phyloP scores from a whole-genome alignment of 1,284 basidiomycete species.

The Malassezia yamatoensis region DNA sequence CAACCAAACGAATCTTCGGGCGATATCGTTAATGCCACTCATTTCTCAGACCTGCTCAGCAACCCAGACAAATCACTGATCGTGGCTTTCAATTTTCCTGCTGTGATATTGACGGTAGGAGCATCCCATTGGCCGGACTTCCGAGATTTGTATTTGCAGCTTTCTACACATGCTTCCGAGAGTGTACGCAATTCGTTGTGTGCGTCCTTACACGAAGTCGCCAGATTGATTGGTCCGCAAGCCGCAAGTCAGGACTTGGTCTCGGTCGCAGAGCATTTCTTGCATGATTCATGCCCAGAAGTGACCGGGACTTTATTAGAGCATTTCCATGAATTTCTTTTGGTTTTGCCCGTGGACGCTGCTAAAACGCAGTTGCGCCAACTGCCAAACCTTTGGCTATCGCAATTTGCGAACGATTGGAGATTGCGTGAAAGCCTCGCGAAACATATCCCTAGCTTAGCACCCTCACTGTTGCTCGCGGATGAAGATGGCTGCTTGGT shows the following conservation, averaged over 20 bases:
- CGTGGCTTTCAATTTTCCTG: conserved; percentile 88
- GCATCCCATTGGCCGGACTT: conserved; percentile 65
- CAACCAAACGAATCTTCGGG: conserved; percentile 46
- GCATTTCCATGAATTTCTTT: conserved; percentile 50
- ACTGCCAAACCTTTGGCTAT: conserved; percentile 59
- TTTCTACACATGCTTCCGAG: conserved; percentile 53
- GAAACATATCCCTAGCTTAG: conserved; percentile 55
- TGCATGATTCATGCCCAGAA: conserved; percentile 56
- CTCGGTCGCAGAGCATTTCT: conserved; percentile 52
- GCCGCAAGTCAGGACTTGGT: conserved; percentile 64
- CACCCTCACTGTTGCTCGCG: conserved; percentile 46
- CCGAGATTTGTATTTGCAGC: conserved; percentile 59
- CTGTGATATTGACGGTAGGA: conserved; percentile 76
- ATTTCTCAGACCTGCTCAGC: conserved; percentile 1
- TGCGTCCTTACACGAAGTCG: conserved; percentile 78
- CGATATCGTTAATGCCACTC: conserved; percentile 1
- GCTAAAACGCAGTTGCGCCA: conserved; percentile 55
- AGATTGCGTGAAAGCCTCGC: conserved; percentile 66
- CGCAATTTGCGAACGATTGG: conserved; percentile 63
- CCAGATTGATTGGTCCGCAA: conserved; percentile 67
- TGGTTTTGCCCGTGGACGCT: conserved; percentile 53
- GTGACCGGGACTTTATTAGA: conserved; percentile 57
- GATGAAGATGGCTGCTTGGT: conserved; percentile 45
- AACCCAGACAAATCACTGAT: conserved; percentile 69
- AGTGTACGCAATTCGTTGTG: conserved; percentile 69